Percentiles rank a stretch among this genome's conserved stretches.
Conservation (phyloP, 2,329 filamentous ascomycete species). For the Ascochyta viciae-villosae region DNA sequence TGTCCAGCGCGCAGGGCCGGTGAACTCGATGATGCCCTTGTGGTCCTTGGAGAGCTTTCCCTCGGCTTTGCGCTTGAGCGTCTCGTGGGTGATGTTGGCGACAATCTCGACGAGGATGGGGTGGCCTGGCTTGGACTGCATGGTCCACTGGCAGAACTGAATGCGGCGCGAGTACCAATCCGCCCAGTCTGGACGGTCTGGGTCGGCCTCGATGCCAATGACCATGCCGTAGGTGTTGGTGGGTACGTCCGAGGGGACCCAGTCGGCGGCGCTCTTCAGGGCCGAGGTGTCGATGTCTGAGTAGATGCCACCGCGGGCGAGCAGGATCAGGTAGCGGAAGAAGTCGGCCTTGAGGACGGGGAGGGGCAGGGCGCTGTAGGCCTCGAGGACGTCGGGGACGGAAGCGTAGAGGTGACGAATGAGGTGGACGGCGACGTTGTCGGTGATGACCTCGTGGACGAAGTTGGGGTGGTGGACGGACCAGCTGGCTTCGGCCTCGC, state of each 20-base stretch:
- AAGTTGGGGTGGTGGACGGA: conserved; percentile 86
- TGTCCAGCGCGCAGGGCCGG: conserved; percentile 93
- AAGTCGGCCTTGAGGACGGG: conserved; percentile 69
- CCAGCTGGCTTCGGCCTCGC: conserved; percentile 89
- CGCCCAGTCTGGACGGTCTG: conserved; percentile 89
- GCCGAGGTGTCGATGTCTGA: conserved; percentile 84
- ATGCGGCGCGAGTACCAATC: conserved; percentile 96
- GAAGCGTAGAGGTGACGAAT: conserved; percentile 86
- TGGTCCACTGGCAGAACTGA: conserved; percentile 99
- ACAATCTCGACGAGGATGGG: conserved; percentile 90
- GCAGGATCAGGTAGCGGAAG: conserved; percentile 73
- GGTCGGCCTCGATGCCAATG: conserved; percentile 94
- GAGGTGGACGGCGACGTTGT: conserved; percentile 81
- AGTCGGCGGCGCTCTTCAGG: conserved; percentile 81
- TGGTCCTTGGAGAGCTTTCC: conserved; percentile 71
- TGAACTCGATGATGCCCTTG: conserved; percentile 89
- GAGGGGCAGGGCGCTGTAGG: conserved; percentile 57
- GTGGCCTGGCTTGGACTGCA: conserved; percentile 93
- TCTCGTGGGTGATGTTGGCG: conserved; percentile 81
- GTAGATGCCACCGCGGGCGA: conserved; percentile 83
- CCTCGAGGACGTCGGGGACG: conserved; percentile 57
- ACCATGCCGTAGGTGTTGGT: conserved; percentile 82
- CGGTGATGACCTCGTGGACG: conserved; percentile 96
- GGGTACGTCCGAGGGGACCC: conserved; percentile 82
- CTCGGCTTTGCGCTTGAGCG: conserved; percentile 73